Base-by-base conservation (phyloP, 352 stramenopile genomes). In the Phytophthora pistaciae region DNA sequence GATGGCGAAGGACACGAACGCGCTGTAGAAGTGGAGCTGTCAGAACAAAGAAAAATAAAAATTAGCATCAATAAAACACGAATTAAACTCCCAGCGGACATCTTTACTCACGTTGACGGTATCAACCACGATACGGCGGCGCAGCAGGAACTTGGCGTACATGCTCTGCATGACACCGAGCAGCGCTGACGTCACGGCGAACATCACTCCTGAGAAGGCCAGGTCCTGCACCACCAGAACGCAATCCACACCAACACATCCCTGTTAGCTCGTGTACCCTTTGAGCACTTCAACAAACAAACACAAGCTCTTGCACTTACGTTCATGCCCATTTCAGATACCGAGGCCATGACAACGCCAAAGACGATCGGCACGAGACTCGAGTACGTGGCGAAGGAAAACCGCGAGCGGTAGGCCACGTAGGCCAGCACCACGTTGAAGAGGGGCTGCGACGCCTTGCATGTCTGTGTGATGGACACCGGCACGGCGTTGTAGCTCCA, bases 291-390 rank as follows among this genome's bases (percentile, higher is more conserved):
- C 49, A 29, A 5, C 42, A 46, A 16, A 18, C n/a, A 20, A 55
- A 40, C 0, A 54, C 14, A 29, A 2, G 10, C 14, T 6, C 7
- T 42, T 49, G 11, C 18, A 73, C 72, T 48, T 68, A 91, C 82
- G 65, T 96, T 96, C 76, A 96, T 95, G 64, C 88, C 77, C 81
- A 96, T 94, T 68, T 96, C 90, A 5, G 90, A 96, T 40, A 96
- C 85, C 5, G 90, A 96, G 2, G 88, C 90, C 73, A 96, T 72
- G 40, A 93, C 70, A 55, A 96, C 90, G 13, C 90, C 90, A 55
- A 93, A 76, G 20, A 96, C 90, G 55, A 96, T 96, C 18, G 90
- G 90, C 20, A 93, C 57, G 11, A 96, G 84, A 60, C 82, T 87
- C n/a, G 91, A 65, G 74, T 95, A 96, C 61, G 89, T 94, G 21